A percentile compares a stretch with the other conserved stretches of the same genome.
These are phyloP conservation scores for Yamadazyma atmosphaerica DNA, from an alignment of 1,139 yeast species.

Conservation along the genomic window DNA sequence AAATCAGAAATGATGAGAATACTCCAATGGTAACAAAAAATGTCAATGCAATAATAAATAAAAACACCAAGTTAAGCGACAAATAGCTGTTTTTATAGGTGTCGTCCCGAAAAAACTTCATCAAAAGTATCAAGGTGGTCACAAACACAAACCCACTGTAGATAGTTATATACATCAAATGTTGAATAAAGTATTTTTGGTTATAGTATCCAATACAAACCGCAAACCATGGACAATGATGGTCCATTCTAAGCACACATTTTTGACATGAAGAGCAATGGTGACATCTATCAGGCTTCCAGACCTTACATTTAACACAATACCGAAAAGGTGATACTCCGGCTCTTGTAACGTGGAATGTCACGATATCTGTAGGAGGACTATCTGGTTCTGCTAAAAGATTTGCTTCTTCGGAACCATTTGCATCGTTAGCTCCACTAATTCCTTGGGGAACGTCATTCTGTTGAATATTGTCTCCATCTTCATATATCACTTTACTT, in stretches of 20 bases:
- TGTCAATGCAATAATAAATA: conserved; percentile 60
- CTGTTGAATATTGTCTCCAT: neutral
- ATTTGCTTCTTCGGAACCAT: neutral
- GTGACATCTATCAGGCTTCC: conserved; percentile 95
- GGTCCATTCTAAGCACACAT: conserved; percentile 82
- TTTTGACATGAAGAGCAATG: conserved; percentile 75
- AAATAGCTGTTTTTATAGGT: conserved; percentile 39
- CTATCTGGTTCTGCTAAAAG: conserved; percentile 6
- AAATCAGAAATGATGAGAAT: conserved; percentile 62
- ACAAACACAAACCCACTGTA: conserved; percentile 44
- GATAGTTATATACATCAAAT: conserved; percentile 56
- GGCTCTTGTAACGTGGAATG: conserved; percentile 15
- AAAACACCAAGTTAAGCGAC: conserved; percentile 59
- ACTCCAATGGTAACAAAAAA: conserved; percentile 60
- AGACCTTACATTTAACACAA: conserved; percentile 68
- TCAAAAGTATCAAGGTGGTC: conserved; percentile 43
- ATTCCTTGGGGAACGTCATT: neutral
- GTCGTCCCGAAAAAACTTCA: conserved; percentile 50
- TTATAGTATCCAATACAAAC: conserved; percentile 66
- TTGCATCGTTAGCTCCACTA: neutral
- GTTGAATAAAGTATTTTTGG: conserved; percentile 51
- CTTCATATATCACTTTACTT: neutral
- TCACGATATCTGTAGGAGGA: conserved; percentile 15
- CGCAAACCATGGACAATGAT: conserved; percentile 97
- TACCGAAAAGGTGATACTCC: conserved; percentile 17